Evolutionary conservation across 2,329 filamentous ascomycete genomes (phyloP), one percentile per base, ranked within the genome.

Genomic region (Coccinonectria pachysandricola): DNA sequence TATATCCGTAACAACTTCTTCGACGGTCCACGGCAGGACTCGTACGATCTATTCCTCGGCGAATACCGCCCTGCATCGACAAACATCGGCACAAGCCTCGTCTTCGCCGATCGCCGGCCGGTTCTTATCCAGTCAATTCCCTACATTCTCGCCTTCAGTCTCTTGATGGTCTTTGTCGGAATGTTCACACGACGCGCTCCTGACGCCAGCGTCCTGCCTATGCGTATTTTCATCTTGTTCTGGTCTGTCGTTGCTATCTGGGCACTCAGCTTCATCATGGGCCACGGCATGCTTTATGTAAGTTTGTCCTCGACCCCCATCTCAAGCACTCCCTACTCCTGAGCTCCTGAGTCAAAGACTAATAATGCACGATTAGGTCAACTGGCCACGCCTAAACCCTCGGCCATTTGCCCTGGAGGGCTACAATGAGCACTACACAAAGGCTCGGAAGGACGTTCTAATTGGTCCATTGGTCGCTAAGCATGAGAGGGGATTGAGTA

Each of bases 321-420:
- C n/a, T n/a, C 7, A 28, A 36, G 2, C 21, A 15, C 22, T 23
- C 21, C 16, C 15, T 3, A 17, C 1, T 3, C 12, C n/a, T n/a
- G n/a, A n/a, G n/a, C 16, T 24, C n/a, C 15, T n/a, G 21, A 8
- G 19, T 20, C 21, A 8, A 30, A 22, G 21, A 24, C 37, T 42
- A 27, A 45, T 28, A 26, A 8, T n/a, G 23, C n/a, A 26, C 22
- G 22, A 12, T 3, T 12, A 94, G 86, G 87, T 95, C 42, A 96
- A 95, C 59, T 98, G 92, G 91, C 91, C 91, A 7, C 95, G 93
- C 52, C 72, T 98, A 24, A 93, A 92, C 54, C 87, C 86, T 8
- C 78, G 85, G 10, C 75, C 83, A 3, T 92, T 81, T 57, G 87
- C 85, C 3, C 71, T 75, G 6, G 91, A 98, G 47, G 85, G 85